Conservation (phyloP, 1,284 basidiomycete genomes). For the Trichosporon sp. region DNA sequence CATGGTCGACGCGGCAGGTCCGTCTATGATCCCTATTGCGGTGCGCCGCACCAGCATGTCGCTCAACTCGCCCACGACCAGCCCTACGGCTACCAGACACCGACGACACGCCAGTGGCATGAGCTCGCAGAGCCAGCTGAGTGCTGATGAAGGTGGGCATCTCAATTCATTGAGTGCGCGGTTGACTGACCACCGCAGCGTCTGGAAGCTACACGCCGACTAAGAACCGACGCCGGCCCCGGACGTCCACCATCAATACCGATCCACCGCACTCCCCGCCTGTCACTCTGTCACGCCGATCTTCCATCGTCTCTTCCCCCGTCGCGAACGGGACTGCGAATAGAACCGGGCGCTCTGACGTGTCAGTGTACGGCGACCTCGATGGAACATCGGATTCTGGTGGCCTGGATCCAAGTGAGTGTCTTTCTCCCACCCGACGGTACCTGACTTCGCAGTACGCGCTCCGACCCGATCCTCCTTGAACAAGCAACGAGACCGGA, state of each 20-base stretch:
- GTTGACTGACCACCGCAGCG: not conserved
- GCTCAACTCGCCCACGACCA: not conserved
- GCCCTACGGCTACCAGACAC: not conserved
- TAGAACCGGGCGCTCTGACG: constrained; percentile 3
- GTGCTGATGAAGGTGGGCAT: not conserved
- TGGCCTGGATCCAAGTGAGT: constrained; percentile 14
- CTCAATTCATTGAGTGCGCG: not conserved
- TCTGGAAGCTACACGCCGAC: not conserved
- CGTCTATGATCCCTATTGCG: constrained; percentile 14
- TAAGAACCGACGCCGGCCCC: not conserved
- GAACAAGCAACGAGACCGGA: constrained; percentile 19
- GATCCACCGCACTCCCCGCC: constrained; percentile 2
- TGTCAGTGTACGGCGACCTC: constrained; percentile 6
- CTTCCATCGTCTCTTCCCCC: constrained; percentile 5
- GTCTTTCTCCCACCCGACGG: not conserved
- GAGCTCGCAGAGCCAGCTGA: constrained; percentile 5
- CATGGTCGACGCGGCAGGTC: constrained; percentile 9
- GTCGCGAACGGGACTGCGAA: constrained; percentile 5
- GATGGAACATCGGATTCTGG: constrained; percentile 17
- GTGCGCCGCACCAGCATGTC: constrained; percentile 16
- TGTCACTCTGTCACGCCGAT: constrained; percentile 15
- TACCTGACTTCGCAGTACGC: constrained; percentile 26
- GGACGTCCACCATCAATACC: not conserved
- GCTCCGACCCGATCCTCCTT: constrained; percentile 25
- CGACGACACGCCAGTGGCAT: constrained; percentile 1